Percentiles rank a stretch among this genome's conserved stretches.
Conservation (phyloP, 1,284 basidiomycete genomes). For the Xanthoconium separans region DNA sequence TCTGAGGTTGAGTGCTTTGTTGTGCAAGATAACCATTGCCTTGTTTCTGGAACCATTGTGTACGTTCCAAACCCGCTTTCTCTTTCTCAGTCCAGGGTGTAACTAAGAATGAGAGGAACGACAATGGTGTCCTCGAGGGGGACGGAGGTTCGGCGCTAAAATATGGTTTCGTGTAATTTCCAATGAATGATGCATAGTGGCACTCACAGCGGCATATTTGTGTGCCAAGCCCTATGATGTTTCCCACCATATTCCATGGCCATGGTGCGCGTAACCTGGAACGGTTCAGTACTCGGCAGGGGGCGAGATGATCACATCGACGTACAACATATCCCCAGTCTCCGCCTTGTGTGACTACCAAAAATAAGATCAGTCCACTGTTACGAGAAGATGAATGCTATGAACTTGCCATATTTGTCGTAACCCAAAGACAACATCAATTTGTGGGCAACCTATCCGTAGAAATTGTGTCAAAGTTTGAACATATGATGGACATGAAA, state of each 20-base stretch:
- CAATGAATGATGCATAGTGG: not conserved
- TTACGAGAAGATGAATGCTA: not conserved
- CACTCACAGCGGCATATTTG: slow-evolving; percentile 41
- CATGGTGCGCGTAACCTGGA: slow-evolving; percentile 41
- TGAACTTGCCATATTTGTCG: slow-evolving; percentile 44
- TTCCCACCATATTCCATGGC: slow-evolving; percentile 41
- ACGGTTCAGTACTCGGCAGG: not conserved
- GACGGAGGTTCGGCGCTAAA: slow-evolving; percentile 29
- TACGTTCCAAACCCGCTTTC: slow-evolving; percentile 35
- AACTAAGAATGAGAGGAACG: slow-evolving; percentile 25
- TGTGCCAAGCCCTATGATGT: slow-evolving; percentile 46
- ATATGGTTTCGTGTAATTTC: not conserved
- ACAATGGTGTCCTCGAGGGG: slow-evolving; percentile 25
- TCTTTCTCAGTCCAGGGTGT: slow-evolving; percentile 37
- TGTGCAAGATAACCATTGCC: slow-evolving; percentile 42
- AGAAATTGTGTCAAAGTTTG: not conserved
- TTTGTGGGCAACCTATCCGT: slow-evolving; percentile 37
- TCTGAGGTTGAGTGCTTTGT: slow-evolving; percentile 55
- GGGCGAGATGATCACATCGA: not conserved
- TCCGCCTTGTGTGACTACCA: slow-evolving; percentile 48
- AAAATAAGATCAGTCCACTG: slow-evolving; percentile 1
- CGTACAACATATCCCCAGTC: slow-evolving; percentile 48
- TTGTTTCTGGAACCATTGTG: slow-evolving; percentile 29
- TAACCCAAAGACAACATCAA: slow-evolving; percentile 53
- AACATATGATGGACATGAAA: not conserved